Evolutionary conservation across 345 rosid genomes (phyloP).

Genomic region (Barbarea vulgaris): DNA sequence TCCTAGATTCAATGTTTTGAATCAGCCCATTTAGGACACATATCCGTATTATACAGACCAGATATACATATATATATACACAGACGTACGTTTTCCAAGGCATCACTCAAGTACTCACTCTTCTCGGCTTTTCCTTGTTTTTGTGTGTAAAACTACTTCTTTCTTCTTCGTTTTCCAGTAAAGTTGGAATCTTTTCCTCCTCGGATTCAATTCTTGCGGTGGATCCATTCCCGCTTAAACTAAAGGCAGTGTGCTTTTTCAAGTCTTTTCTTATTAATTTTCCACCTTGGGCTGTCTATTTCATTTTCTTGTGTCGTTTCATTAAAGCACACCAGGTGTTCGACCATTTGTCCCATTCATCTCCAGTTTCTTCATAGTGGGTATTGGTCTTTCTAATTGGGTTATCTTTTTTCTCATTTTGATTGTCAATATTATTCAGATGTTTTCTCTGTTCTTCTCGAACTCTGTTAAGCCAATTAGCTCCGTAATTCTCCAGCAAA

Average conservation of each 20-base stretch:
- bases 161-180: neutral
- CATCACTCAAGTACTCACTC: neutral
- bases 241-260: neutral
- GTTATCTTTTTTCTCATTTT: neutral
- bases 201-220: neutral
- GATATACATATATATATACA: neutral
- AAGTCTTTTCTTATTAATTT: neutral
- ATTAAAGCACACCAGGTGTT: constrained; percentile 25
- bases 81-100: neutral
- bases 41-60: neutral
- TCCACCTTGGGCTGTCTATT: neutral
- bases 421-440: constrained; percentile 21
- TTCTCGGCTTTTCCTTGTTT: neutral
- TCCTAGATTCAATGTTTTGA: neutral
- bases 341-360: constrained; percentile 29
- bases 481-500: constrained; percentile 37
- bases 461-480: constrained; percentile 27
- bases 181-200: neutral
- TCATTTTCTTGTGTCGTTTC: neutral
- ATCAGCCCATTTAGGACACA: neutral
- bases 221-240: neutral
- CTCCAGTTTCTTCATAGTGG: neutral
- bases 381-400: neutral
- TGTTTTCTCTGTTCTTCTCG: constrained; percentile 45
- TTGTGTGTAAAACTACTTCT: neutral